Evolutionary conservation across 768 basidiomycete species (phyloP).

Genomic region (Rhodotorula diobovata): DNA sequence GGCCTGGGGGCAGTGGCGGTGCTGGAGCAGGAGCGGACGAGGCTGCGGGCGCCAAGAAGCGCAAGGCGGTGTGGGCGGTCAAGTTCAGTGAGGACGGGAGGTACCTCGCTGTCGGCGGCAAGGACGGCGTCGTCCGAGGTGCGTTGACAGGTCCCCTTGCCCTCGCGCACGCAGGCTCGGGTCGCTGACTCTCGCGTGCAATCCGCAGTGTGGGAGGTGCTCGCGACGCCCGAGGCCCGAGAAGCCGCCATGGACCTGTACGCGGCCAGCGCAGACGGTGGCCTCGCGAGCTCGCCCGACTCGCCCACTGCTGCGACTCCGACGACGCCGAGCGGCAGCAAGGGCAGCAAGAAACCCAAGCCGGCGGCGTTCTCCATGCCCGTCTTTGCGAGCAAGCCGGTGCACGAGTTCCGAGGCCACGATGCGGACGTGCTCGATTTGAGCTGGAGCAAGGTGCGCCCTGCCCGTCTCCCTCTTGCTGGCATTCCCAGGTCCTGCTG

Average conservation of each 20-base stretch:
- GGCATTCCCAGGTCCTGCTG: background rate
- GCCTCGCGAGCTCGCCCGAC: background rate
- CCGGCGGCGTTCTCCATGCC: conserved; percentile 18
- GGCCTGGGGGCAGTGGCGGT: background rate
- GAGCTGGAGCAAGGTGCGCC: conserved; percentile 44
- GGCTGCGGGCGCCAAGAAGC: conserved; percentile 17
- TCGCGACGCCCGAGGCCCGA: conserved; percentile 22
- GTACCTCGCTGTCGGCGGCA: conserved; percentile 43
- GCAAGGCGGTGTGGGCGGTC: conserved; percentile 42
- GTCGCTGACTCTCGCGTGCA: too few species aligned
- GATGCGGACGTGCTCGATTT: conserved; percentile 43
- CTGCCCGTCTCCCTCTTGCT: too few species aligned
- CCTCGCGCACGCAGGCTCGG: too few species aligned
- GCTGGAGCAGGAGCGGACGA: background rate
- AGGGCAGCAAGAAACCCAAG: conserved; percentile 4
- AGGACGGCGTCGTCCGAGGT: conserved; percentile 43
- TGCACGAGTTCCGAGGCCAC: conserved; percentile 41
- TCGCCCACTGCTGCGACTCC: background rate
- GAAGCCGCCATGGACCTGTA: background rate
- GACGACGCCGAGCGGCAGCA: background rate
- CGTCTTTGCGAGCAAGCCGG: conserved; percentile 38
- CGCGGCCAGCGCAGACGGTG: background rate
- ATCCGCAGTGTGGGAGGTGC: conserved; percentile 40
- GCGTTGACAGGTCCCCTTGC: too few species aligned
- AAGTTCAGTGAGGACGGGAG: conserved; percentile 42